Evolutionary conservation across 2,329 filamentous ascomycete genomes (phyloP).

Genomic region (Plectosphaerella plurivora): DNA sequence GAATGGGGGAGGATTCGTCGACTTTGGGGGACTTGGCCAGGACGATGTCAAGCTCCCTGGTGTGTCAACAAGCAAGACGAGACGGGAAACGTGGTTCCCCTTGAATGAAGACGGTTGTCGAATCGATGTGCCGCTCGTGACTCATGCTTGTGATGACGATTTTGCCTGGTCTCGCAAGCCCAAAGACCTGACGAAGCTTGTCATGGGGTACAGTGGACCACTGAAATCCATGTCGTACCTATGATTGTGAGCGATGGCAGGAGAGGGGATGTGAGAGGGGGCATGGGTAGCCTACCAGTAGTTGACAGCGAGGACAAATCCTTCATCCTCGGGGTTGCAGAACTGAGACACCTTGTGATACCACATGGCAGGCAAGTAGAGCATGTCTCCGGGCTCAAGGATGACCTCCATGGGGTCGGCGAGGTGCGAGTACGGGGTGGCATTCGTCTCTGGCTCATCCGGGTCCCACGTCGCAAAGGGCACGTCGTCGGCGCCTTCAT

Average conservation of each 20-base stretch:
- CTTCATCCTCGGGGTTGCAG: constrained; percentile 62
- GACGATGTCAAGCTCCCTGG: no score
- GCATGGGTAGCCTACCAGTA: constrained; percentile 57
- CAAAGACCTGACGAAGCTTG: constrained; percentile 47
- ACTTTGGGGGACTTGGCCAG: neutral
- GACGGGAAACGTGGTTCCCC: neutral
- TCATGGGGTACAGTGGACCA: constrained; percentile 61
- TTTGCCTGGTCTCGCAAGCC: constrained; percentile 7
- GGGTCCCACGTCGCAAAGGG: constrained; percentile 76
- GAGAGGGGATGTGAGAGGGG: neutral
- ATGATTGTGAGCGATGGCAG: constrained; percentile 3
- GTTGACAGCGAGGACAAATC: constrained; percentile 73
- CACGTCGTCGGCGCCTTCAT: constrained; percentile 36
- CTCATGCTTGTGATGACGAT: neutral
- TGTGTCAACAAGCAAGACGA: neutral
- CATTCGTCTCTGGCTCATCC: constrained; percentile 43
- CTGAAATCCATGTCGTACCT: constrained; percentile 80
- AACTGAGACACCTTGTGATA: constrained; percentile 75
- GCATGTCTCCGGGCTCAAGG: constrained; percentile 69
- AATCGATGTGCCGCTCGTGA: neutral
- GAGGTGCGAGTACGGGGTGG: constrained; percentile 55
- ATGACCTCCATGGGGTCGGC: constrained; percentile 62
- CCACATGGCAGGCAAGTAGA: constrained; percentile 81
- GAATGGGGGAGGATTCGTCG: neutral
- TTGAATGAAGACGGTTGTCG: neutral